These are phyloP conservation scores for Solanum ossicruentum DNA, from an alignment of 257 asterid genomes.

Conservation along the genomic window DNA sequence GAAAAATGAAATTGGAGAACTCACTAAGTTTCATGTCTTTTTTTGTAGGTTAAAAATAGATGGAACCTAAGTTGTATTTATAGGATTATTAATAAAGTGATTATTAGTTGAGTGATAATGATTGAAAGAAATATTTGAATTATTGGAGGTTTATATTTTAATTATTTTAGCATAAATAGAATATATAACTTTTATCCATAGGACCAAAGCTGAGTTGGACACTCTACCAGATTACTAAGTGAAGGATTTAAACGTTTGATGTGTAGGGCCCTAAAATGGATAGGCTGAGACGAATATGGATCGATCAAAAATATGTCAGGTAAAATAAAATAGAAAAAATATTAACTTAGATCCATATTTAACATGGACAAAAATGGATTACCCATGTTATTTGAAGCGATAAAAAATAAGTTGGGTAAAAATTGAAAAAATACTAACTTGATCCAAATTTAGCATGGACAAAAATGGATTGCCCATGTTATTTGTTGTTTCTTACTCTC, in stretches of 20 bases:
- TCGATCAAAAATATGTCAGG: too few species aligned
- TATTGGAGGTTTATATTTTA: neutral
- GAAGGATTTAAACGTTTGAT: neutral
- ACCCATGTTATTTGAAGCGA: too few species aligned
- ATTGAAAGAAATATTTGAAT: neutral
- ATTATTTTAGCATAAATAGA: neutral
- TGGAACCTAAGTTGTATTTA: neutral
- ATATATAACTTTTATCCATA: neutral
- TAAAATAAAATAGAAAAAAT: too few species aligned
- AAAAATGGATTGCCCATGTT: too few species aligned
- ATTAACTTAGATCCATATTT: too few species aligned
- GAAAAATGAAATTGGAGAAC: neutral
- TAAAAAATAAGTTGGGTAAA: too few species aligned
- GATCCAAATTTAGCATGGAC: too few species aligned
- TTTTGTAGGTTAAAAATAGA: neutral
- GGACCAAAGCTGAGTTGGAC: neutral
- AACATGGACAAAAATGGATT: too few species aligned
- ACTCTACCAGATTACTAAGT: neutral
- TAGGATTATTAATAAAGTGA: neutral
- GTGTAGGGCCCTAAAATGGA: too few species aligned
- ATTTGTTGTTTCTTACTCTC: too few species aligned
- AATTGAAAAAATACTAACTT: too few species aligned
- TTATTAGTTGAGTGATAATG: neutral
- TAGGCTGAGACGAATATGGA: too few species aligned
- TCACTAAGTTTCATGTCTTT: neutral